Evolutionary conservation across 2,329 filamentous ascomycete genomes (phyloP).

Genomic region (Diaporthe citri): DNA sequence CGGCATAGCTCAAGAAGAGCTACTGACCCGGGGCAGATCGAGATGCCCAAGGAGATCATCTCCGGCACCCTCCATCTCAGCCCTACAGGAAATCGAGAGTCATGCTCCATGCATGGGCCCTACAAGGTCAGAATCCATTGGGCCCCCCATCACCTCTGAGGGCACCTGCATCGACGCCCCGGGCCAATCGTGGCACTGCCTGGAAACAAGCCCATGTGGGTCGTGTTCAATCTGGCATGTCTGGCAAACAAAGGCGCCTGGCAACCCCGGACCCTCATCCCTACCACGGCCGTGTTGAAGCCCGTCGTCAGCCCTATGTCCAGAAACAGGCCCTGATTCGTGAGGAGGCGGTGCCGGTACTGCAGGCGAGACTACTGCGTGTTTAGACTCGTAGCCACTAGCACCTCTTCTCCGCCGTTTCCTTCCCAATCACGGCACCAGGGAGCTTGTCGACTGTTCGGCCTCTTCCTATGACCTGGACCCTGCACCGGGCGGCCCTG

Average conservation of each 20-base stretch:
- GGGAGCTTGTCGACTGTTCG: background rate
- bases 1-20: background rate
- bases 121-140: constrained; percentile 4
- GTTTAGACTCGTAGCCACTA: background rate
- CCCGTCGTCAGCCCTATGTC: constrained; percentile 29
- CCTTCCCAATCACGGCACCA: constrained; percentile 24
- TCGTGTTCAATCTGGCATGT: constrained; percentile 1
- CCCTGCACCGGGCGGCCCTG: background rate
- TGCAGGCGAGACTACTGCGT: constrained; percentile 1
- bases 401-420: constrained; percentile 20
- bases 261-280: background rate
- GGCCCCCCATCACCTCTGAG: background rate
- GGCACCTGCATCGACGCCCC: background rate
- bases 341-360: constrained; percentile 30
- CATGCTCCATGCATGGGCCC: constrained; percentile 26
- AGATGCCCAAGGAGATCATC: background rate
- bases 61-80: constrained; percentile 37
- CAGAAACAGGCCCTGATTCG: constrained; percentile 24
- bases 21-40: background rate
- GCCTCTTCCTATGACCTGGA: constrained; percentile 15
- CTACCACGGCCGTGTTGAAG: background rate
- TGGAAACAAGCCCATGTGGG: background rate
- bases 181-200: constrained; percentile 15
- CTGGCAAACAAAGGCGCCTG: constrained; percentile 8
- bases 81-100: constrained; percentile 30